Percentiles rank a stretch among this genome's conserved stretches.
These are phyloP conservation scores for Dendrocalamus latiflorus DNA, from an alignment of 202 grass and related monocot genomes.

Conservation along the genomic window DNA sequence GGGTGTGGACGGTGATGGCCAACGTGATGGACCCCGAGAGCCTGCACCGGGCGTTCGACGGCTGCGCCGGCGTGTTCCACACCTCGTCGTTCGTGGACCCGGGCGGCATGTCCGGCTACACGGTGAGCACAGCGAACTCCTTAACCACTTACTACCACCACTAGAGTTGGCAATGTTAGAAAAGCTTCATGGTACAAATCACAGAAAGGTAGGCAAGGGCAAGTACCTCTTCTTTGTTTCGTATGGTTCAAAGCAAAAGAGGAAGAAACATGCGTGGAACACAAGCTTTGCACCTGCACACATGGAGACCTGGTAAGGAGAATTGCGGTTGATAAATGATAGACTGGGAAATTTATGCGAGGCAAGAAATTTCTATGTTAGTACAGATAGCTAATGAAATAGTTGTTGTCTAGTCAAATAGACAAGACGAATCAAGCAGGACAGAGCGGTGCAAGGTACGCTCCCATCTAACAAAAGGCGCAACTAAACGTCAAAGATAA, in stretches of 20 bases:
- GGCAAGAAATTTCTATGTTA: not conserved
- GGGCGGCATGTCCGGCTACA: slow-evolving; percentile 77
- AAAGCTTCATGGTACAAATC: not conserved
- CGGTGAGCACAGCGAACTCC: slow-evolving; percentile 39
- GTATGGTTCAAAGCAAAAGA: not conserved
- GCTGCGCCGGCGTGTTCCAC: slow-evolving; percentile 86
- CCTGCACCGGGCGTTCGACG: slow-evolving; percentile 73
- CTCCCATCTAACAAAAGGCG: not conserved
- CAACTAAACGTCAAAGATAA: not conserved
- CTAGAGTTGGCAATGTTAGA: not conserved
- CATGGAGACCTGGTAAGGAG: not conserved
- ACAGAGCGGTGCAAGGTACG: not conserved
- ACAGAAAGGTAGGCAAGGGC: no score
- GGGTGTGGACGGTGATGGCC: slow-evolving; percentile 90
- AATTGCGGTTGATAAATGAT: not conserved
- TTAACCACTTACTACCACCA: not conserved
- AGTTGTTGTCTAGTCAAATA: not conserved
- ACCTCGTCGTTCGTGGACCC: slow-evolving; percentile 90
- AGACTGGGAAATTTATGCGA: not conserved
- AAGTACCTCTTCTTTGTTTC: not conserved
- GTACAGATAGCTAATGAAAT: not conserved
- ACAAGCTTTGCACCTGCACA: not conserved
- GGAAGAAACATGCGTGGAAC: not conserved
- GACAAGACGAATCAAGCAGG: not conserved
- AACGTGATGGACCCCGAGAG: slow-evolving; percentile 78